These are phyloP conservation scores for Bipolaris zeicola DNA, from an alignment of 2,329 filamentous ascomycete genomes.

Conservation along the genomic window DNA sequence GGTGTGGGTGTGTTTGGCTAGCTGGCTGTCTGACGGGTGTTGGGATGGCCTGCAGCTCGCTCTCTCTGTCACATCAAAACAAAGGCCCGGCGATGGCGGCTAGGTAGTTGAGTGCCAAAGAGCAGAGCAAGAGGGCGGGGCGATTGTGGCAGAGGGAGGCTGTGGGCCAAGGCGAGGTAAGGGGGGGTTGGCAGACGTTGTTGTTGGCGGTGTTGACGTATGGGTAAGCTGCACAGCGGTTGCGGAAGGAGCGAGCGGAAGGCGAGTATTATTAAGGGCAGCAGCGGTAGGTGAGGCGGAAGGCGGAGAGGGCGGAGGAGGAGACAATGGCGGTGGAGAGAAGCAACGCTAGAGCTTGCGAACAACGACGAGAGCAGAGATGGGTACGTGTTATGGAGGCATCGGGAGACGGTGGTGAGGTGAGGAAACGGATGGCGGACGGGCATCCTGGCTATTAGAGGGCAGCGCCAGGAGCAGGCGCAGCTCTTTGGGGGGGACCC, in stretches of 20 bases:
- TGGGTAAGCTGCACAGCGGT: constrained; percentile 20
- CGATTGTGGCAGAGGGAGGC: background rate
- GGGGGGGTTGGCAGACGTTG: constrained; percentile 15
- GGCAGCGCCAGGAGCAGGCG: constrained; percentile 12
- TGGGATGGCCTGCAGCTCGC: constrained; percentile 36
- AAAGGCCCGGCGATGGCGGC: constrained; percentile 25
- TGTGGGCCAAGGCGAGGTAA: constrained; percentile 1
- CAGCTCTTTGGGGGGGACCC: constrained; percentile 6
- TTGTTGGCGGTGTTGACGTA: constrained; percentile 26
- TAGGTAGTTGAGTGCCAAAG: constrained; percentile 43
- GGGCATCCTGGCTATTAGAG: constrained; percentile 24
- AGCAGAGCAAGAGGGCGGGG: constrained; percentile 19
- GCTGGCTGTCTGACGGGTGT: constrained; percentile 26
- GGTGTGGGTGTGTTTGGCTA: background rate
- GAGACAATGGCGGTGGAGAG: constrained; percentile 1
- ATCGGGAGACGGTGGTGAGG: constrained; percentile 35
- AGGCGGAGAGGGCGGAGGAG: background rate
- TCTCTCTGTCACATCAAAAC: constrained; percentile 43
- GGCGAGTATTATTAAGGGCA: constrained; percentile 28
- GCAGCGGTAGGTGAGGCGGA: constrained; percentile 5
- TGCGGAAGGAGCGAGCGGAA: constrained; percentile 39
- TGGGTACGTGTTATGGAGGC: constrained; percentile 36
- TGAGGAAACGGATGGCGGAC: constrained; percentile 27
- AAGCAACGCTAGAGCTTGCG: constrained; percentile 36
- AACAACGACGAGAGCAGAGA: constrained; percentile 32